Percentiles rank a stretch among this genome's conserved stretches.
Evolutionary conservation across 805 yeast species (phyloP).

Genomic region (Wickerhamiella australiensis): DNA sequence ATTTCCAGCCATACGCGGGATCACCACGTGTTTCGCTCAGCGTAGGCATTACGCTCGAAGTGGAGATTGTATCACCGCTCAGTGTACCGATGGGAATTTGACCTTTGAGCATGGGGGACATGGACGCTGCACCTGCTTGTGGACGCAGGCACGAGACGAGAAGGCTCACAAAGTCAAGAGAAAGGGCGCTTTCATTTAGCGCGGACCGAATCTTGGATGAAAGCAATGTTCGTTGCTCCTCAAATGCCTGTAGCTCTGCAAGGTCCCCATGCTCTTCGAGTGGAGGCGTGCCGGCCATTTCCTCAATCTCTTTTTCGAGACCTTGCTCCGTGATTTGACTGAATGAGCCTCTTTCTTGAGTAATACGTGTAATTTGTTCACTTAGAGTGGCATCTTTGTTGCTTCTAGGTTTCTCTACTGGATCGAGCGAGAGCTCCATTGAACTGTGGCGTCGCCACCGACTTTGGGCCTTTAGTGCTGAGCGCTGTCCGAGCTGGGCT

Average conservation of each 20-base stretch:
- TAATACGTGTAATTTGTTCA: constrained; percentile 43
- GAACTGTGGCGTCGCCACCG: neutral
- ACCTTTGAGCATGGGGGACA: constrained; percentile 34
- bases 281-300: constrained; percentile 15
- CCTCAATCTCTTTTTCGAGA: constrained; percentile 35
- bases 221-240: constrained; percentile 22
- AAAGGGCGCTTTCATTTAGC: constrained; percentile 75
- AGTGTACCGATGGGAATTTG: constrained; percentile 21
- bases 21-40: constrained; percentile 12
- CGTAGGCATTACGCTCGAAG: constrained; percentile 1
- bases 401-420: constrained; percentile 11
- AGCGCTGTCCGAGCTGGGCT: neutral
- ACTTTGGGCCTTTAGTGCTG: neutral
- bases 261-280: constrained; percentile 21
- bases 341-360: constrained; percentile 49
- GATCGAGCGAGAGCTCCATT: constrained; percentile 22
- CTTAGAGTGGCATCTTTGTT: constrained; percentile 19
- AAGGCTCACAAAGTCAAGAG: constrained; percentile 77
- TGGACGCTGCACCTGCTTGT: constrained; percentile 72
- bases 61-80: constrained; percentile 2
- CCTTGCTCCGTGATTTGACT: constrained; percentile 45
- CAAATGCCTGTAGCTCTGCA: constrained; percentile 15
- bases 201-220: constrained; percentile 38
- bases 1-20: constrained; percentile 74
- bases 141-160: constrained; percentile 72